These are phyloP conservation scores for Hericium alpestre DNA, from an alignment of 768 basidiomycete species.

Conservation along the genomic window DNA sequence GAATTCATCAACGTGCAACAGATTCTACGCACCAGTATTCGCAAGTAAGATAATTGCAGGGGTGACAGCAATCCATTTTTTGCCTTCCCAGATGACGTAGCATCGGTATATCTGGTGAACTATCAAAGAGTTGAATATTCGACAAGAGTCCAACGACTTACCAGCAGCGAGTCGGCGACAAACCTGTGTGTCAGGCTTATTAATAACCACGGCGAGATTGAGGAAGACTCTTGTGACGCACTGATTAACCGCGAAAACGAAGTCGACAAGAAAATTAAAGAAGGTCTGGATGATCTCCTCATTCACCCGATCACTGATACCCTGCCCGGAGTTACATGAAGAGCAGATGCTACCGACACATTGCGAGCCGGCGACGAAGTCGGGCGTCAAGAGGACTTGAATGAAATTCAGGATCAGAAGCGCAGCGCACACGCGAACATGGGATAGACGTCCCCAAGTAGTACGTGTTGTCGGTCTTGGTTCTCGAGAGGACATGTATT, in stretches of 20 bases:
- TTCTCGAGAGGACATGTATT: background rate
- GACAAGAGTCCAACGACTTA: background rate
- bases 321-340: background rate
- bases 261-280: background rate
- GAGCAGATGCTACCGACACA: background rate
- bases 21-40: background rate
- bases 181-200: background rate
- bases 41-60: background rate
- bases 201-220: background rate
- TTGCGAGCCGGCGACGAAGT: background rate
- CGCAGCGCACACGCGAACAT: background rate
- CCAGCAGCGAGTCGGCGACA: background rate
- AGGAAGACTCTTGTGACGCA: background rate
- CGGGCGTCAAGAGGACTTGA: background rate
- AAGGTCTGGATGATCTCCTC: background rate
- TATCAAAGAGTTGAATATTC: background rate
- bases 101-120: background rate
- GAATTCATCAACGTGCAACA: background rate
- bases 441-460: background rate
- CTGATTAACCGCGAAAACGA: background rate
- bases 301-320: background rate
- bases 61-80: background rate
- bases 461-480: background rate
- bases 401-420: background rate
- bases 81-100: background rate